Evolutionary conservation across 2,329 filamentous ascomycete species (phyloP).

Genomic region (Aureobasidium melanogenum): DNA sequence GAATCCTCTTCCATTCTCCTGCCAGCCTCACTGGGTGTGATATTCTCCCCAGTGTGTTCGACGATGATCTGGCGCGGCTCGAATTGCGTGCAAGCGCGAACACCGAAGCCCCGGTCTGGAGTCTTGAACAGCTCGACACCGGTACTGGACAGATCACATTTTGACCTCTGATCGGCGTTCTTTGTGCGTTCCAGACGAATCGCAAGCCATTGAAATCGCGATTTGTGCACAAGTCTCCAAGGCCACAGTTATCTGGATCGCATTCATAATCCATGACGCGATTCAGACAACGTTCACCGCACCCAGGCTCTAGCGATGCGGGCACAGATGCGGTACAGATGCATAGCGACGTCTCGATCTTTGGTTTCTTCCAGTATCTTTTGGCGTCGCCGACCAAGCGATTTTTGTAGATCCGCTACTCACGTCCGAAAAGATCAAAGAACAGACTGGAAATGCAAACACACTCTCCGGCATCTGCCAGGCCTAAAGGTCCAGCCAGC

Average conservation of each 20-base stretch:
- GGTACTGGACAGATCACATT: constrained; percentile 75
- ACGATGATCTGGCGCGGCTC: constrained; percentile 89
- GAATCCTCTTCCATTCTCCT: constrained; percentile 58
- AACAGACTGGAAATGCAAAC: no score
- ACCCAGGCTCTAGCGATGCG: constrained; percentile 56
- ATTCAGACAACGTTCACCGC: constrained; percentile 85
- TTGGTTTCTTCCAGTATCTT: constrained; percentile 25
- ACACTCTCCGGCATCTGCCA: no score
- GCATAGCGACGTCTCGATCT: constrained; percentile 39
- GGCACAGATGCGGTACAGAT: constrained; percentile 52
- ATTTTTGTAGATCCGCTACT: constrained; percentile 67
- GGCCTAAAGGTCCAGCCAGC: no score
- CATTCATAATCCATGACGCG: constrained; percentile 97
- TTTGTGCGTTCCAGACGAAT: constrained; percentile 52
- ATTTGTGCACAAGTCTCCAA: constrained; percentile 77
- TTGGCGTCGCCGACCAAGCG: constrained; percentile 54
- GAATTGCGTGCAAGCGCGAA: constrained; percentile 83
- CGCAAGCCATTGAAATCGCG: constrained; percentile 73
- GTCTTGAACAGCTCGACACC: constrained; percentile 96
- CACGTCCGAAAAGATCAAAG: no score
- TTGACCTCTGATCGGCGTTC: constrained; percentile 5
- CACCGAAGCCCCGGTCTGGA: constrained; percentile 76
- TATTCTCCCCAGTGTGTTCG: constrained; percentile 96
- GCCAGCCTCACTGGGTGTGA: constrained; percentile 89
- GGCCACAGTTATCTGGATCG: constrained; percentile 77